Evolutionary conservation across 106 monocot genomes (phyloP), one percentile per base, ranked within the genome.

Genomic region (Phalaenopsis aphrodite): DNA sequence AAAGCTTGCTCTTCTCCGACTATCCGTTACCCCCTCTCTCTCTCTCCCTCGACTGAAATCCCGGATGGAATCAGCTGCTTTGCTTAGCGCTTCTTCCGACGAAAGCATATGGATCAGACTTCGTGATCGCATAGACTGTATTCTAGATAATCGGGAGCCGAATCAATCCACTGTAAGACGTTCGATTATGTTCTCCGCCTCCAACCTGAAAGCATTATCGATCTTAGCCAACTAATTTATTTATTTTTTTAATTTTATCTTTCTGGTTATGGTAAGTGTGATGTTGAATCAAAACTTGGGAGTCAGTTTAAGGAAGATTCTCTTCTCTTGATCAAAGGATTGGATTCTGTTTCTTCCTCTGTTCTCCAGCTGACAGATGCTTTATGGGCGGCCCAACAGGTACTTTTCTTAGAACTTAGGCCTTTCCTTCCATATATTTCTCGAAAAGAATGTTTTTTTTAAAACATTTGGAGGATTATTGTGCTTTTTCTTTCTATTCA

Each of bases 331-430:
- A 78, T 95, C 47, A 85, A 88, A 68, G 98, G 98, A 5, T 85
- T 99, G 61, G 94, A 99, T 58, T 99, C 98, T 1, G 94, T 93
- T 21, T 86, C 89, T 47, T 84, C 98, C 2, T 94, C 98, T 14
- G 84, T 99, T 36, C 87, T 91, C 5, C 92, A 89, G 78, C 94
- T 99, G 46, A 91, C 88, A 0, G 79, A 86, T 37, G 86, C 88
- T 67, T 56, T 98, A 11, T 82, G 83, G 19, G 79, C 88, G 1
- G 90, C 94, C 17, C 83, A 89, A 42, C 83, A 92, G 94, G 97
- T 93, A 79, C 2, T n/a, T 10, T 30, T 21, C 7, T 30, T 8
- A 12, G 15, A 41, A 48, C 3, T 46, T n/a, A 4, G 16, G 14
- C 5, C 24, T 6, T 41, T 10, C 42, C 10, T 39, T 3, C 17